Evolutionary conservation across 331 rosid genomes (phyloP).

Genomic region (Pyracantha coccinea): DNA sequence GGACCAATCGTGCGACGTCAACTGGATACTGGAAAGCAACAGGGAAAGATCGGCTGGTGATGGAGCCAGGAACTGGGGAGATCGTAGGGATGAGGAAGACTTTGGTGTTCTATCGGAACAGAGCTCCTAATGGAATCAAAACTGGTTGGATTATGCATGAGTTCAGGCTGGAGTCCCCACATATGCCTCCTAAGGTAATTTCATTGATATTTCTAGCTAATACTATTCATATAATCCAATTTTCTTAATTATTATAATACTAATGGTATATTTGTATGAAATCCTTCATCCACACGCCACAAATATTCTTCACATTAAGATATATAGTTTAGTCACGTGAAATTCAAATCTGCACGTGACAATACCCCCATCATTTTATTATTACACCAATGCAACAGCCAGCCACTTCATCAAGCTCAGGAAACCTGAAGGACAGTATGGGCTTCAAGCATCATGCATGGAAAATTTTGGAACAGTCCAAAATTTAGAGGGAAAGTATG

Average conservation of each 20-base stretch:
- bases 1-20: slow-evolving; percentile 69
- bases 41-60: slow-evolving; percentile 70
- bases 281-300: background rate
- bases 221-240: background rate
- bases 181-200: slow-evolving; percentile 81
- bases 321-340: background rate
- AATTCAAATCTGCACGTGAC: background rate
- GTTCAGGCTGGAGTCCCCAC: slow-evolving; percentile 88
- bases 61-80: slow-evolving; percentile 51
- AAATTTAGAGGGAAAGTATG: background rate
- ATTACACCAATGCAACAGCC: background rate
- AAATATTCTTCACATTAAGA: background rate
- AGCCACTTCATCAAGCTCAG: background rate
- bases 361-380: background rate
- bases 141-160: slow-evolving; percentile 95
- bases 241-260: background rate
- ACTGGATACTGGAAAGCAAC: slow-evolving; percentile 88
- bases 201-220: background rate
- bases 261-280: background rate
- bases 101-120: slow-evolving; percentile 65
- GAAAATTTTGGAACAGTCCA: background rate
- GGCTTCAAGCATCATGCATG: slow-evolving; percentile 1
- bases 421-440: background rate
- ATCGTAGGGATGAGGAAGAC: slow-evolving; percentile 87
- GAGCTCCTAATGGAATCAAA: slow-evolving; percentile 88